Conservation (phyloP, 2,329 filamentous ascomycete species). For the Colletotrichum eremochloae region DNA sequence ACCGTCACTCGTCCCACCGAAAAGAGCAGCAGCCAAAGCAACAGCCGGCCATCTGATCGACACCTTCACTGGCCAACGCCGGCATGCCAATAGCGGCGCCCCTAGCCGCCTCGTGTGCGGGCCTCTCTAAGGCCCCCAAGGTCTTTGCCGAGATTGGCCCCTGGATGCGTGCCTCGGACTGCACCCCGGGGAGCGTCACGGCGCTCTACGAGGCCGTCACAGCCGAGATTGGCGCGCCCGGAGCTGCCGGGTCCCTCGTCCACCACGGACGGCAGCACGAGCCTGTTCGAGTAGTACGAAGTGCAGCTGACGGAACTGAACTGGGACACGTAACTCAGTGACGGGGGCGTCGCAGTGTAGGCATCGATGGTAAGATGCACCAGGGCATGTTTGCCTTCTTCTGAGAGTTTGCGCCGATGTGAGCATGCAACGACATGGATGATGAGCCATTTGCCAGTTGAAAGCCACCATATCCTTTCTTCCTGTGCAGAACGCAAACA, state of each 20-base stretch:
- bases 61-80: neutral
- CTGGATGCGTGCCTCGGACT: slow-evolving; percentile 48
- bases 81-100: neutral
- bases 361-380: neutral
- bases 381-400: slow-evolving; percentile 6
- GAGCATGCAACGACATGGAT: neutral
- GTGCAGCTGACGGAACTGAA: slow-evolving; percentile 48
- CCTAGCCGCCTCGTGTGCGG: slow-evolving; percentile 44
- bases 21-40: slow-evolving; percentile 6
- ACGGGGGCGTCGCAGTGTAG: neutral
- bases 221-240: slow-evolving; percentile 42
- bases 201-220: slow-evolving; percentile 48
- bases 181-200: slow-evolving; percentile 47
- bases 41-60: neutral
- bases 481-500: neutral
- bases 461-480: too few species aligned
- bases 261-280: slow-evolving; percentile 45
- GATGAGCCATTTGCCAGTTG: neutral
- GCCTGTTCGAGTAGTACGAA: slow-evolving; percentile 48
- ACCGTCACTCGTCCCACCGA: neutral
- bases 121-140: slow-evolving; percentile 46
- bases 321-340: slow-evolving; percentile 46
- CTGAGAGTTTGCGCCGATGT: neutral
- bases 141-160: slow-evolving; percentile 48
- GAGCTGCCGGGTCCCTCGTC: slow-evolving; percentile 41